Base-by-base conservation (phyloP, 495 filamentous ascomycete species). In the Poronia punctata region DNA sequence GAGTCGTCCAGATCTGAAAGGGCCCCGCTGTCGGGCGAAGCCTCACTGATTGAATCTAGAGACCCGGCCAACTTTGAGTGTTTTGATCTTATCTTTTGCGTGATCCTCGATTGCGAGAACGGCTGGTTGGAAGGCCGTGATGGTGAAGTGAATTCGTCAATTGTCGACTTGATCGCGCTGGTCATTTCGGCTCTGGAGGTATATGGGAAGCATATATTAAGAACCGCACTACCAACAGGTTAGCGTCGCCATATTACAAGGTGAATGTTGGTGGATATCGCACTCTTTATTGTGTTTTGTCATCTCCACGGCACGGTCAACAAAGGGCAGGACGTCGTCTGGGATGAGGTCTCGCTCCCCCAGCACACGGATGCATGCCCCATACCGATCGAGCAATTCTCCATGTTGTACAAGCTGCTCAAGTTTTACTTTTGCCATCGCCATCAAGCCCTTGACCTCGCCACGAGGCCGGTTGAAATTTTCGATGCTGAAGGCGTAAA, bases 401-500 rank as follows among this genome's bases (percentile, higher is more conserved):
- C 92, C 92, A 48, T 98, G 92, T 55, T 96, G 87, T 8, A 83
- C 76, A 55, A 98, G 70, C 53, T 98, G 92, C 15, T 79, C 74
- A 10, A 98, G 72, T 67, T 95, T 96, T 42, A 90, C 76, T 65
- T 94, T 94, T 23, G 89, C 90, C 72, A 98, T 93, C 49, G 95
- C 86, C 92, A 98, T 98, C 35, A 98, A 67, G 11, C 86, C 88
- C 60, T 95, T 88, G 22, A 98, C 93, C 60, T 98, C 92, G 65
- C 95, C 90, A 59, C 88, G 89, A n/a, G 88, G 89, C 4, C 92
- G 79, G 61, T 97, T 95, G 71, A 96, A 98, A 66, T 98, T 98
- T 64, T 97, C 92, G 58, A 97, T 94, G 52, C 85, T 92, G 71
- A 98, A 98, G 4, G 92, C 92, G 62, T 97, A 98, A 38, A 98